phyloP scores from a whole-genome alignment of 257 asterid genomes.

The Primulina huaijiensis region DNA sequence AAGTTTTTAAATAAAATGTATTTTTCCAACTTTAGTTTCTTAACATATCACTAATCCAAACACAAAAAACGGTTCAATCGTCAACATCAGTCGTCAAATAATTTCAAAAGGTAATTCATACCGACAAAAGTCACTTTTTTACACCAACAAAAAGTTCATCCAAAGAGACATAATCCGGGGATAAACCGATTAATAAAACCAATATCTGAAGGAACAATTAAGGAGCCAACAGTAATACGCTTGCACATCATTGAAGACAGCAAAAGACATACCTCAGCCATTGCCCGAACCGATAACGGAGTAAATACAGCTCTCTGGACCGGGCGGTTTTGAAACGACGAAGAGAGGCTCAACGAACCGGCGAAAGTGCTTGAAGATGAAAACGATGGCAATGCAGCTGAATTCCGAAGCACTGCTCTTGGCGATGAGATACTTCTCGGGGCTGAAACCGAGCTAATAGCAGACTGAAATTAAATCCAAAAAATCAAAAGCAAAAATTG shows the following conservation, averaged over 20 bases:
- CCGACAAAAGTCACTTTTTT: neutral
- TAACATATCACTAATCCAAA: neutral
- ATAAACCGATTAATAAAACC: constrained; percentile 1
- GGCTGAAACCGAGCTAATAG: constrained; percentile 51
- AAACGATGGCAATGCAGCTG: constrained; percentile 30
- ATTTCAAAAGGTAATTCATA: too few relatives aligned
- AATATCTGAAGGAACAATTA: neutral
- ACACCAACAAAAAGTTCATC: neutral
- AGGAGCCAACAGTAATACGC: neutral
- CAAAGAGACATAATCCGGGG: neutral
- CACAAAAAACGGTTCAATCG: neutral
- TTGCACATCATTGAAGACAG: neutral
- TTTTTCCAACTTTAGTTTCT: neutral
- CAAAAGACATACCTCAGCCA: constrained; percentile 49
- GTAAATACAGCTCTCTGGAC: constrained; percentile 24
- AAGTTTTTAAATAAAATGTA: neutral
- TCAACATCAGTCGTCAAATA: too few relatives aligned
- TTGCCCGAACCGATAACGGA: constrained; percentile 50
- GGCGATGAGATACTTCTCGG: constrained; percentile 31
- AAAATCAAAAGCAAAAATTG: neutral
- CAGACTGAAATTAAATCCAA: constrained; percentile 43
- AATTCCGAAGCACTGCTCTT: constrained; percentile 30
- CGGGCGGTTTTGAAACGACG: constrained; percentile 26
- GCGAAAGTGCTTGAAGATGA: constrained; percentile 49
- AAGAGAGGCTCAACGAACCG: constrained; percentile 43